A percentile compares a stretch with the other conserved stretches of the same genome.
Evolutionary conservation across 768 basidiomycete genomes (phyloP).

Genomic region (Hydnomerulius pinastri): DNA sequence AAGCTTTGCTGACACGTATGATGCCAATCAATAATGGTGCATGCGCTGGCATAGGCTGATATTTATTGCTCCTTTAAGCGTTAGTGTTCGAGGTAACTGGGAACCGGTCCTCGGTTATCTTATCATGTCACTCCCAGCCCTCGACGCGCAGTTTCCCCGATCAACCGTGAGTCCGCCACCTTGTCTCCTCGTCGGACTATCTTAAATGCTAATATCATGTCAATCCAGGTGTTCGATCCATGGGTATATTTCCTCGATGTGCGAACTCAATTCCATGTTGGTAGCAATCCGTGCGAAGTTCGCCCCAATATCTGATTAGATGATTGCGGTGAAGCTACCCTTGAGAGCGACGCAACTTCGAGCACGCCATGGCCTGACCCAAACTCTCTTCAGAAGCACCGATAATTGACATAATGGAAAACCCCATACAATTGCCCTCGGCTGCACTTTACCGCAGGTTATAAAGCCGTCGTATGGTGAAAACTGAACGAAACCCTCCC

Average conservation of each 20-base stretch:
- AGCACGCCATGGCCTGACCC: neutral
- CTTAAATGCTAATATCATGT: neutral
- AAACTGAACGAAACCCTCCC: neutral
- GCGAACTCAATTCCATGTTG: neutral
- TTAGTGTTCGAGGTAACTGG: neutral
- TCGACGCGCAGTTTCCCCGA: neutral
- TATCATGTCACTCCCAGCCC: neutral
- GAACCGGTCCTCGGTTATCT: neutral
- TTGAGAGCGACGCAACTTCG: neutral
- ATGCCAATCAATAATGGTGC: neutral
- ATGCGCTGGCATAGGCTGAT: neutral
- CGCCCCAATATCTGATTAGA: neutral
- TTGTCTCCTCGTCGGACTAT: neutral
- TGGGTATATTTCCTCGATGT: slow-evolving; percentile 3
- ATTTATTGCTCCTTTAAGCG: neutral
- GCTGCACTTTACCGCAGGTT: neutral
- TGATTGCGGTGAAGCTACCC: neutral
- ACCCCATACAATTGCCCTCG: neutral
- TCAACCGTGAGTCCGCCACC: slow-evolving; percentile 7
- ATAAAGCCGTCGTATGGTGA: neutral
- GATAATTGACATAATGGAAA: neutral
- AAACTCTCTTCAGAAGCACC: neutral
- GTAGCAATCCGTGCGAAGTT: slow-evolving; percentile 1
- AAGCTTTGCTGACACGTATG: slow-evolving; percentile 1
- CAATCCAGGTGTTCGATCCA: neutral